These are phyloP conservation scores for Kalmanozyma brasiliensis DNA, from an alignment of 1,284 basidiomycete species.

Conservation along the genomic window DNA sequence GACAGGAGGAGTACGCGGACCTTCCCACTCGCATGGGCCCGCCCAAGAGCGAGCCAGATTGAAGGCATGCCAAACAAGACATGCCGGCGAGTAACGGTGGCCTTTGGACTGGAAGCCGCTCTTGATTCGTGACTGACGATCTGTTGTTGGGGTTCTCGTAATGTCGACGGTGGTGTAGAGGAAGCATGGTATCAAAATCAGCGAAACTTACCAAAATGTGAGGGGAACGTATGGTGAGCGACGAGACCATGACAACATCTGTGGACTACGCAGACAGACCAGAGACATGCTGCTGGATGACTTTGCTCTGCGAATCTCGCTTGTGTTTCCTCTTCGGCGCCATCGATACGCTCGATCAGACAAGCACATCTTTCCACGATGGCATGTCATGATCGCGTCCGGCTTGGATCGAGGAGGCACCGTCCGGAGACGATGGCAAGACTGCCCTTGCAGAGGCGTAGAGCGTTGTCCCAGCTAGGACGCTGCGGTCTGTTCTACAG, in stretches of 20 bases:
- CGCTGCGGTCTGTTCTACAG: not conserved
- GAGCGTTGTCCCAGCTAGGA: conserved; percentile 8
- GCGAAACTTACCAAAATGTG: conserved; percentile 26
- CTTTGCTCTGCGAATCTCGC: conserved; percentile 28
- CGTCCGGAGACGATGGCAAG: conserved; percentile 44
- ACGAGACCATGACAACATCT: not conserved
- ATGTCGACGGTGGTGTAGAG: too few species aligned
- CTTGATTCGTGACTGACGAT: not conserved
- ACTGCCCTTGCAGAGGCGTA: conserved; percentile 41
- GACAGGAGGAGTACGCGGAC: conserved; percentile 66
- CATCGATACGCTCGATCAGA: not conserved
- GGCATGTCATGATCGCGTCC: not conserved
- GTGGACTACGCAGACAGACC: not conserved
- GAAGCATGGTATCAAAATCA: conserved; percentile 1
- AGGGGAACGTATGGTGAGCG: not conserved
- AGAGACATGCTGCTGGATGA: not conserved
- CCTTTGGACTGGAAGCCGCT: conserved; percentile 60
- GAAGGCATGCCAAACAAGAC: conserved; percentile 12
- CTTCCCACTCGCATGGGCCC: conserved; percentile 65
- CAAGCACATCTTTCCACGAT: not conserved
- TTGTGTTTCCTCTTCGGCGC: conserved; percentile 25
- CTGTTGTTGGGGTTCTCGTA: not conserved
- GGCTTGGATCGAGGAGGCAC: conserved; percentile 27
- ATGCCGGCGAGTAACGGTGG: conserved; percentile 64
- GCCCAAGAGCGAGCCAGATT: conserved; percentile 22